Evolutionary conservation across 176 grass and related monocot species (phyloP).

Genomic region (Musa itinerans): DNA sequence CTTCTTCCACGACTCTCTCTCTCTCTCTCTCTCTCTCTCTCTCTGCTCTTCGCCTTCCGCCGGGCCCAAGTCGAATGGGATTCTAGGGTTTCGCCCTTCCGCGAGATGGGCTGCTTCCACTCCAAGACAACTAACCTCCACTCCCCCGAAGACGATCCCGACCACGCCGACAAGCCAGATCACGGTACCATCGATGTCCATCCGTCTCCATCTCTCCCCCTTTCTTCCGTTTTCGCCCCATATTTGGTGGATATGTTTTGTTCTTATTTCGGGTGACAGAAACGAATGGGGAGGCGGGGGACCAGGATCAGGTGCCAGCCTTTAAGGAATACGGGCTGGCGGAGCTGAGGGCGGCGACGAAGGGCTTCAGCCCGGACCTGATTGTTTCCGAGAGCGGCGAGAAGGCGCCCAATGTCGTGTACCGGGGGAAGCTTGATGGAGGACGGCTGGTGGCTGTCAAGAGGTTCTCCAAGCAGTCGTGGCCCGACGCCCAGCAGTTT

Average conservation of each 20-base stretch:
- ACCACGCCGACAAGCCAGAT: conserved; percentile 60
- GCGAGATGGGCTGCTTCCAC: conserved; percentile 68
- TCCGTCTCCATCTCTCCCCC: neutral
- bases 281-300: conserved; percentile 54
- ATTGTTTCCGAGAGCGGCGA: conserved; percentile 98
- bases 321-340: conserved; percentile 87
- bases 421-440: conserved; percentile 77
- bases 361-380: conserved; percentile 88
- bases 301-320: conserved; percentile 58
- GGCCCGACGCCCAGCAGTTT: conserved; percentile 98
- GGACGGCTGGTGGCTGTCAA: conserved; percentile 82
- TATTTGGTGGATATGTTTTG: neutral
- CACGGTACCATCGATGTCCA: conserved; percentile 36
- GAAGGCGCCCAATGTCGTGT: conserved; percentile 98
- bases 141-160: conserved; percentile 38
- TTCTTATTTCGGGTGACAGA: conserved; percentile 5
- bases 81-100: neutral
- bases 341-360: conserved; percentile 82
- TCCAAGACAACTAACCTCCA: conserved; percentile 65
- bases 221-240: conserved; percentile 19
- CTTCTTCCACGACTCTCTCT: neutral
- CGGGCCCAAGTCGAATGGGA: neutral
- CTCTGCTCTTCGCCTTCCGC: neutral
- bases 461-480: conserved; percentile 90
- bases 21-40: neutral